phyloP scores from a whole-genome alignment of 129 eudicot species.

The Solidago caesia region DNA sequence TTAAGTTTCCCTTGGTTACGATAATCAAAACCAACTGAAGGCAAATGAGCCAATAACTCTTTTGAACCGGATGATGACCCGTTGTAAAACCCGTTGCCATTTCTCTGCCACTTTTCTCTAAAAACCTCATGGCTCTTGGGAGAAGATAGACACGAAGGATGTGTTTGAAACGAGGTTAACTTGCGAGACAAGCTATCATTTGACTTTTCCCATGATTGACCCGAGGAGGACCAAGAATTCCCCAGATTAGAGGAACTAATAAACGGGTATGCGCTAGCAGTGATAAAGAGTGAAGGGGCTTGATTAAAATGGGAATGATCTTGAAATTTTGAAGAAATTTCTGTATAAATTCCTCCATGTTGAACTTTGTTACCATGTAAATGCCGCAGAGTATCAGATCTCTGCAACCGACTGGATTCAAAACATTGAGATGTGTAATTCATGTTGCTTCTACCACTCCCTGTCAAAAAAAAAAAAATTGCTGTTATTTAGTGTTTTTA shows the following conservation, averaged over 20 bases:
- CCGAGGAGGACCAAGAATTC: conserved; percentile 22
- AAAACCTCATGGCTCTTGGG: conserved; percentile 37
- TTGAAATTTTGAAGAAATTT: conserved; percentile 31
- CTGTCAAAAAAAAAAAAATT: conserved; percentile 28
- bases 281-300: conserved; percentile 37
- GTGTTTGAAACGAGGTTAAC: conserved; percentile 32
- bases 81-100: conserved; percentile 47
- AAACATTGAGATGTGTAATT: conserved; percentile 16
- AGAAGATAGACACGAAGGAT: conserved; percentile 40
- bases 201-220: conserved; percentile 44
- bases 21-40: conserved; percentile 38
- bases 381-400: conserved; percentile 18
- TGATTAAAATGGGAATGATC: conserved; percentile 35
- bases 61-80: conserved; percentile 57
- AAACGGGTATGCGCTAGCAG: conserved; percentile 34
- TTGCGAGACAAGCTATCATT: conserved; percentile 41
- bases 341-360: conserved; percentile 22
- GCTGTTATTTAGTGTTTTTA: neutral
- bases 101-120: conserved; percentile 45
- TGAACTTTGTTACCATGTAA: conserved; percentile 29
- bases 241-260: conserved; percentile 34
- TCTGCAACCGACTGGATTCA: neutral
- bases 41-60: conserved; percentile 26
- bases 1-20: conserved; percentile 38
- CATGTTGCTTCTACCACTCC: conserved; percentile 31